Conservation (phyloP, 352 stramenopile species). For the Plasmopara halstedii region DNA sequence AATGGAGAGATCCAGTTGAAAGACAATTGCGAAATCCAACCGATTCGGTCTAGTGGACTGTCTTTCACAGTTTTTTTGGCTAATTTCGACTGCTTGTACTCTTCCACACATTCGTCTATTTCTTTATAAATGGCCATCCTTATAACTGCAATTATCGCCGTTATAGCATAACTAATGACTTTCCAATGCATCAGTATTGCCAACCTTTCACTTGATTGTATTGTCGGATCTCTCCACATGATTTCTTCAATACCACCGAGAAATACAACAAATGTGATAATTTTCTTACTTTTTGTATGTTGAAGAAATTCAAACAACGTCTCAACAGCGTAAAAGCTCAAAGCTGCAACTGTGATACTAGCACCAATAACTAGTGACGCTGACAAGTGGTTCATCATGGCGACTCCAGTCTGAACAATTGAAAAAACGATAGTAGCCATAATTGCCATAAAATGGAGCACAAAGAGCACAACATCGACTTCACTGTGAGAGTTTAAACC, state of each 20-base stretch:
- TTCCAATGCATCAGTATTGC: not conserved
- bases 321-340: conserved; percentile 28
- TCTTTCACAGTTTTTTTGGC: conserved; percentile 3
- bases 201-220: not conserved
- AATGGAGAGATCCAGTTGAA: conserved; percentile 66
- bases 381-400: conserved; percentile 18
- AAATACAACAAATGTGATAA: conserved; percentile 20
- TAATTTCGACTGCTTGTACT: not conserved
- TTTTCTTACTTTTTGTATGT: conserved; percentile 3
- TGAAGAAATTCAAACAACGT: conserved; percentile 21
- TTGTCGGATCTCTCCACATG: not conserved
- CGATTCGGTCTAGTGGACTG: conserved; percentile 47
- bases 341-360: conserved; percentile 17
- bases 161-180: not conserved
- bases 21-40: conserved; percentile 49
- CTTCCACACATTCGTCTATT: not conserved
- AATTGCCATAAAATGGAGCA: conserved; percentile 26
- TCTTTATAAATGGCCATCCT: conserved; percentile 1
- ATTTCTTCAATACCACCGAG: conserved; percentile 12
- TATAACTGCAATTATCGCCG: conserved; percentile 7
- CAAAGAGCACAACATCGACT: conserved; percentile 10
- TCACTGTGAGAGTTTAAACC: not conserved
- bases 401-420: conserved; percentile 15
- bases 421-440: conserved; percentile 16
- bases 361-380: conserved; percentile 27